Evolutionary conservation across 2,329 filamentous ascomycete species (phyloP), one percentile per base, ranked within the genome.

Genomic region (Colletotrichum lupini): DNA sequence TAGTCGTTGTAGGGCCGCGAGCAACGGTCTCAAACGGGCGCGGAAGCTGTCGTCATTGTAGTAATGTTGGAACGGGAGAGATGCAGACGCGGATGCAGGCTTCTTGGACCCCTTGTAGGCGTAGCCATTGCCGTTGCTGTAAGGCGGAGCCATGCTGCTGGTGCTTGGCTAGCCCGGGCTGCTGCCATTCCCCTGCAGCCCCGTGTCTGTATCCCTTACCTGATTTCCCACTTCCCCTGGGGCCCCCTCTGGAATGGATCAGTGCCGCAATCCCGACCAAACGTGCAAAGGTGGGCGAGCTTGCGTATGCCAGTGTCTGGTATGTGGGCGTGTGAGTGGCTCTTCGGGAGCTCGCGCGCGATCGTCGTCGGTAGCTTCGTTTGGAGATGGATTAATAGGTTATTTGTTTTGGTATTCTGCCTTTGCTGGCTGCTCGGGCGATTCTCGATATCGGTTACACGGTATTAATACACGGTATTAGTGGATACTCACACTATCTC

Each of bases 61-160:
- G 72, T 76, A 65, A 71, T 74, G 76, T 62, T 67, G 60, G n/a
- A 63, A 73, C 52, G 65, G 60, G 46, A 57, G 26, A 68, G 53
- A 59, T 28, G 62, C 46, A 55, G 26, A 28, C 16, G 68, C 58
- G 46, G 24, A 28, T 24, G 62, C 24, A 37, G 58, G 30, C 49
- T 46, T 26, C 24, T 66, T 76, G 74, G 53, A 63, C 58, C 62
- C 67, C 60, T 73, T 65, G 67, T 73, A 60, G 46, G 71, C 58
- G 68, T 69, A 75, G 32, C 79, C 78, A 74, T 77, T 82, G 79
- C 79, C 78, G 75, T 77, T 82, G 79, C 79, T 83, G 82, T 83
- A 82, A 77, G 81, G 79, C 80, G 80, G 80, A 78, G 82, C 81
- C 81, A 73, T 78, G 75, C 64, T 68, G 73, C 42, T 49, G 42